phyloP scores from a whole-genome alignment of 352 stramenopile genomes.

The Thalassiosira mediterranea region DNA sequence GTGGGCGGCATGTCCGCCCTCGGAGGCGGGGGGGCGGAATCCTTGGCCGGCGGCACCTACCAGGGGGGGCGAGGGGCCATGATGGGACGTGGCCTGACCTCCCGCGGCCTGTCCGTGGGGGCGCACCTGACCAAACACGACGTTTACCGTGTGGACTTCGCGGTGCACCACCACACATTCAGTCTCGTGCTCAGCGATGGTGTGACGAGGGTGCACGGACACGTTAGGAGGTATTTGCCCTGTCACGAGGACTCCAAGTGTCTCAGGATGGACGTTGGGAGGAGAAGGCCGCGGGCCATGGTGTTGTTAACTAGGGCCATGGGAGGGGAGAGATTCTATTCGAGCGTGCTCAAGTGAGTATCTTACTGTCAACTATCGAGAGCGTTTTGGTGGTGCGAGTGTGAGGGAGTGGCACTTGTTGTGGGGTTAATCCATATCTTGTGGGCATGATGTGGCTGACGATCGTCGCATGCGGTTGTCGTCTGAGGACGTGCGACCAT shows the following conservation, averaged over 20 bases:
- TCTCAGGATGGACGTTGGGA: slow-evolving; percentile 71
- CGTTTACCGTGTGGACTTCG: slow-evolving; percentile 66
- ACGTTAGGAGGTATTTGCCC: slow-evolving; percentile 74
- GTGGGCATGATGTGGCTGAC: too few relatives aligned
- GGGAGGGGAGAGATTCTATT: slow-evolving; percentile 74
- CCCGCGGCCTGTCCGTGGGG: slow-evolving; percentile 7
- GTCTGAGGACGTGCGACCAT: too few relatives aligned
- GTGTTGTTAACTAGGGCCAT: slow-evolving; percentile 73
- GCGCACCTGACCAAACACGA: slow-evolving; percentile 62
- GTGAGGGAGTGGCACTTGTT: too few relatives aligned
- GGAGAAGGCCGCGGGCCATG: slow-evolving; percentile 68
- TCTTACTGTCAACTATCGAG: slow-evolving; percentile 6
- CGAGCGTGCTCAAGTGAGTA: slow-evolving; percentile 75
- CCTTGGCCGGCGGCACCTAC: neutral
- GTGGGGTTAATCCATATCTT: too few relatives aligned
- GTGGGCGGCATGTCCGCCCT: too few relatives aligned
- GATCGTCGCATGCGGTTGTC: too few relatives aligned
- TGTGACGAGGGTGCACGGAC: slow-evolving; percentile 62
- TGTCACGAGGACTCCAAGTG: slow-evolving; percentile 43
- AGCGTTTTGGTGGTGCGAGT: too few relatives aligned
- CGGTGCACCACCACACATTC: slow-evolving; percentile 72
- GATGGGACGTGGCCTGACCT: slow-evolving; percentile 4
- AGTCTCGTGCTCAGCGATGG: slow-evolving; percentile 62
- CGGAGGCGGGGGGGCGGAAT: too few relatives aligned
- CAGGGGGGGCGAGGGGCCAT: neutral